Evolutionary conservation across 768 basidiomycete species (phyloP).

Genomic region (Myochromella boudieri): DNA sequence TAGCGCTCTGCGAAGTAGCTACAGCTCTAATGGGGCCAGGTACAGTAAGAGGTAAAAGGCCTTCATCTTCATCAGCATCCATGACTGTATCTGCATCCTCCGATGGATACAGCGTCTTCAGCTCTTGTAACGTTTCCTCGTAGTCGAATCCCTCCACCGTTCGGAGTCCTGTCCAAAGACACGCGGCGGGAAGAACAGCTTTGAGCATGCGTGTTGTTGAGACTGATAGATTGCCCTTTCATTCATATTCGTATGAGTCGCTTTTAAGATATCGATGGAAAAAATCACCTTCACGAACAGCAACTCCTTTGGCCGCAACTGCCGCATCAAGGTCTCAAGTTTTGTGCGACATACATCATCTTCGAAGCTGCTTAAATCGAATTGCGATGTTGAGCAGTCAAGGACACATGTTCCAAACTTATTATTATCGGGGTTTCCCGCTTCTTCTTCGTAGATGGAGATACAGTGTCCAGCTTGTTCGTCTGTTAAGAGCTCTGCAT

Average conservation of each 20-base stretch:
- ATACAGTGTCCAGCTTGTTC: slow-evolving; percentile 97
- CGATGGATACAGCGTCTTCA: slow-evolving; percentile 64
- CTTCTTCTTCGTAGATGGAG: slow-evolving; percentile 71
- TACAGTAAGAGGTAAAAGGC: slow-evolving; percentile 39
- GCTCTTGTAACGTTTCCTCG: slow-evolving; percentile 64
- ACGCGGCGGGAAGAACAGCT: slow-evolving; percentile 71
- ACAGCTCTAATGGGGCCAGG: slow-evolving; percentile 79
- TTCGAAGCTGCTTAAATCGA: slow-evolving; percentile 84
- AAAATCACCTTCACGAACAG: slow-evolving; percentile 77
- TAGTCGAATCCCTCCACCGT: slow-evolving; percentile 81
- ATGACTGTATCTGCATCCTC: slow-evolving; percentile 36
- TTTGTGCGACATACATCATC: slow-evolving; percentile 93
- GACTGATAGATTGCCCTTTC: slow-evolving; percentile 82
- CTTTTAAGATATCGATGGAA: not conserved
- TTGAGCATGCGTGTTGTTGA: slow-evolving; percentile 82
- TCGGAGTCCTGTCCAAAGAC: slow-evolving; percentile 88
- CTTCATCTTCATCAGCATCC: slow-evolving; percentile 46
- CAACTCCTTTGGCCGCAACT: slow-evolving; percentile 89
- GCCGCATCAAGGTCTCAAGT: slow-evolving; percentile 90
- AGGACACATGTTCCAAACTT: slow-evolving; percentile 88
- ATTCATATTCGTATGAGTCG: not conserved
- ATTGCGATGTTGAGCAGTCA: slow-evolving; percentile 95
- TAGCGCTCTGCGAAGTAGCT: slow-evolving; percentile 61
- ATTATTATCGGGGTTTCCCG: slow-evolving; percentile 42
- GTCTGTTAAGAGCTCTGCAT: slow-evolving; percentile 82